Evolutionary conservation across 805 yeast species (phyloP).

Genomic region (Saturnispora zaruensis): DNA sequence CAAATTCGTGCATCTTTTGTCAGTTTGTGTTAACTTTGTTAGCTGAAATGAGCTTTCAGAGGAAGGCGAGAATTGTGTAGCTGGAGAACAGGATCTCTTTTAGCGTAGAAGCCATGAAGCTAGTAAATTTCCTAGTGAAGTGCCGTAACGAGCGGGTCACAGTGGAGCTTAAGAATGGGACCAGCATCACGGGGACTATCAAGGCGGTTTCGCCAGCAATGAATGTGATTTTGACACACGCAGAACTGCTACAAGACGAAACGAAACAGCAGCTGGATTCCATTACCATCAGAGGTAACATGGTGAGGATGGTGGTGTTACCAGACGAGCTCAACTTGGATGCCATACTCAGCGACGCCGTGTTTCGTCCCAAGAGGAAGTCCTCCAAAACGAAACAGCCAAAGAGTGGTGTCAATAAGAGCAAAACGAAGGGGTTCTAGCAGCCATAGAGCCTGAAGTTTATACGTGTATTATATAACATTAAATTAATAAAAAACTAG

Average conservation of each 20-base stretch:
- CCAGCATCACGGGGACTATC: constrained; percentile 74
- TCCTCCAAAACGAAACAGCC: constrained; percentile 15
- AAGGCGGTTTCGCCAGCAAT: constrained; percentile 81
- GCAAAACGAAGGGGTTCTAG: constrained; percentile 13
- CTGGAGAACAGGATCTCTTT: neutral
- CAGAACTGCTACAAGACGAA: constrained; percentile 59
- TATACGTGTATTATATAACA: neutral
- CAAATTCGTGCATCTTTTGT: neutral
- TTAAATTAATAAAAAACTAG: neutral
- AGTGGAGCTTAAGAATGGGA: constrained; percentile 87
- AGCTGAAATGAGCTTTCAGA: neutral
- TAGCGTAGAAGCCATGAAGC: constrained; percentile 37
- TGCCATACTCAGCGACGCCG: constrained; percentile 45
- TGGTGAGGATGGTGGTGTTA: constrained; percentile 69
- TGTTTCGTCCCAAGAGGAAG: constrained; percentile 32
- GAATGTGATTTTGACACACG: constrained; percentile 78
- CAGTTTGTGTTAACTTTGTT: neutral
- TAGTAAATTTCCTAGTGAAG: constrained; percentile 75
- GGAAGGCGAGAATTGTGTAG: neutral
- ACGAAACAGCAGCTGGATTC: constrained; percentile 41
- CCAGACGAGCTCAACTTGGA: constrained; percentile 84
- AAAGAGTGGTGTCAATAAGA: constrained; percentile 17
- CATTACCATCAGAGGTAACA: constrained; percentile 83
- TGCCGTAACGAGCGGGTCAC: constrained; percentile 79
- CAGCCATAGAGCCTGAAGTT: too few relatives aligned